These are phyloP conservation scores for Talaromyces atroroseus DNA, from an alignment of 2,329 filamentous ascomycete genomes.

Conservation along the genomic window DNA sequence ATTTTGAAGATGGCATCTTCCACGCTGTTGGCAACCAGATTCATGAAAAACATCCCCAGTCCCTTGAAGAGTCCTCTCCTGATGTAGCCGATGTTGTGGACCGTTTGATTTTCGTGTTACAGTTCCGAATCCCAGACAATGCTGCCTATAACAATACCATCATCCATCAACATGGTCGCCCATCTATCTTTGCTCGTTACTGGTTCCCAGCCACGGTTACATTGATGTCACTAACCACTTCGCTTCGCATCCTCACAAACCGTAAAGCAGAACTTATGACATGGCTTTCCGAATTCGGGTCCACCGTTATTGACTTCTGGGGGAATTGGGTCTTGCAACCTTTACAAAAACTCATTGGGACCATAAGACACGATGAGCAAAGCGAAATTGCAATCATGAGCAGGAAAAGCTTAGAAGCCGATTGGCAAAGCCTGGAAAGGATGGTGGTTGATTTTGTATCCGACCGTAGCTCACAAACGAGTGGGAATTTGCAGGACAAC, in stretches of 20 bases:
- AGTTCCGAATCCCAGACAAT: slow-evolving; percentile 64
- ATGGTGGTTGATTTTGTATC: slow-evolving; percentile 97
- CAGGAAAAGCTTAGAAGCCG: slow-evolving; percentile 81
- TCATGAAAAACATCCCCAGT: not conserved
- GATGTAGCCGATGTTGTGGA: slow-evolving; percentile 22
- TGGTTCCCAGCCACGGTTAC: slow-evolving; percentile 74
- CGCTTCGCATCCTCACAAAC: slow-evolving; percentile 72
- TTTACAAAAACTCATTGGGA: slow-evolving; percentile 73
- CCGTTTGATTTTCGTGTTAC: slow-evolving; percentile 54
- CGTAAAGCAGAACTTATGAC: slow-evolving; percentile 68
- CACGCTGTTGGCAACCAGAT: not conserved
- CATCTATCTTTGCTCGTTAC: slow-evolving; percentile 70
- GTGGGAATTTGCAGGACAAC: slow-evolving; percentile 56
- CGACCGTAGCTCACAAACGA: slow-evolving; percentile 60
- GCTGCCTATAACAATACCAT: slow-evolving; percentile 50
- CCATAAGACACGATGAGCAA: slow-evolving; percentile 85
- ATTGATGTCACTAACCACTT: slow-evolving; percentile 76
- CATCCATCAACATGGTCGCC: slow-evolving; percentile 65
- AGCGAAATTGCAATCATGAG: slow-evolving; percentile 98
- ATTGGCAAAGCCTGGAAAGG: slow-evolving; percentile 84
- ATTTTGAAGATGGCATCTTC: slow-evolving; percentile 11
- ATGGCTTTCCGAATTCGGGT: slow-evolving; percentile 74
- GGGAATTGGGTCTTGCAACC: slow-evolving; percentile 93
- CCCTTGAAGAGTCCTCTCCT: not conserved
- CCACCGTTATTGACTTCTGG: slow-evolving; percentile 84